Evolutionary conservation across 2,329 filamentous ascomycete genomes (phyloP).

Genomic region (Colletotrichum liriopes): DNA sequence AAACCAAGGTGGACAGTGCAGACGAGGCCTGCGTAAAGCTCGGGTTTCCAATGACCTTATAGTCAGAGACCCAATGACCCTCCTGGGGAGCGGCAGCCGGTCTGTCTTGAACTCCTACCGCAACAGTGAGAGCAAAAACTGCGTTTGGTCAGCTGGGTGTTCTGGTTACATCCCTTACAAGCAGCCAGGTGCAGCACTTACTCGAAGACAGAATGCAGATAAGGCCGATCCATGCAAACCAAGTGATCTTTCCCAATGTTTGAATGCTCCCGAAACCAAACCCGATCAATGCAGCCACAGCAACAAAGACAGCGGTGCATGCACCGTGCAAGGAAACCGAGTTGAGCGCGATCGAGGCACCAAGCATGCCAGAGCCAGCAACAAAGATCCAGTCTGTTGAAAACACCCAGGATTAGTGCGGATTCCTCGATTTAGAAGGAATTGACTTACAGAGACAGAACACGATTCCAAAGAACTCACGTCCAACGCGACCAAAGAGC

Average conservation of each 20-base stretch:
- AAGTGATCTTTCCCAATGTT: constrained; percentile 52
- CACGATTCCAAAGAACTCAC: constrained; percentile 56
- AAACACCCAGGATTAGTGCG: background rate
- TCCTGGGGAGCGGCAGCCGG: constrained; percentile 47
- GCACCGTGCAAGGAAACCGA: constrained; percentile 56
- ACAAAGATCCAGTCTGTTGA: constrained; percentile 47
- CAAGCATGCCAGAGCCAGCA: constrained; percentile 58
- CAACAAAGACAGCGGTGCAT: constrained; percentile 59
- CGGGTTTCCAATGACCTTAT: constrained; percentile 71
- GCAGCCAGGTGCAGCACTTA: constrained; percentile 36
- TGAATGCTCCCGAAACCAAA: constrained; percentile 53
- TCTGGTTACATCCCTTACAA: background rate
- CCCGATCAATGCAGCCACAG: constrained; percentile 50
- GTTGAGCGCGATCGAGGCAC: constrained; percentile 59
- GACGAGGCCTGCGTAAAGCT: constrained; percentile 65
- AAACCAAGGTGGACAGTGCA: constrained; percentile 53
- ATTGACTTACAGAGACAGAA: constrained; percentile 53
- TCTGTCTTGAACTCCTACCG: constrained; percentile 50
- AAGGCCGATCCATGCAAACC: constrained; percentile 53
- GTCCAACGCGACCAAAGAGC: constrained; percentile 64
- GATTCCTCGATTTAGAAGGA: no score
- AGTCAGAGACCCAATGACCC: constrained; percentile 48
- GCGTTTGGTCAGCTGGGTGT: background rate
- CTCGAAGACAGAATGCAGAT: constrained; percentile 49
- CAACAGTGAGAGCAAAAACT: constrained; percentile 50